Evolutionary conservation across 306 rosid species (phyloP), one percentile per base, ranked within the genome.

Genomic region (Vigna unguiculata): DNA sequence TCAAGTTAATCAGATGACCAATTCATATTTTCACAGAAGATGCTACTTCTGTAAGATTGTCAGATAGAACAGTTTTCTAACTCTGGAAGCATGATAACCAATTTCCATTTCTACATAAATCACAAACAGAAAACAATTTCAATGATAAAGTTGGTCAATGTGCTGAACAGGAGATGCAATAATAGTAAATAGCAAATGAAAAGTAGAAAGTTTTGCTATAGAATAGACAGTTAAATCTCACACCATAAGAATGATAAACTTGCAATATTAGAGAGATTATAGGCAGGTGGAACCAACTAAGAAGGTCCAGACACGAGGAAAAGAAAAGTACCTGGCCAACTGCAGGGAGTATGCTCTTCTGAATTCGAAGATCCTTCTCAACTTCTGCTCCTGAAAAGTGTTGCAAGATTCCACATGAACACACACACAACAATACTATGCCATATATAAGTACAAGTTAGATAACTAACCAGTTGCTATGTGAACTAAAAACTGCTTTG

Each of bases 341-440:
- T 8, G 93, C 96, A 72, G 91, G 87, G 53, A 89, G 85, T 68
- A 96, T 88, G 77, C 93, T 92, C 87, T 92, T 92, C 82, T 91
- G 97, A 77, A 96, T 78, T 78, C 96, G 89, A 80, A 88, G 85
- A 87, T 92, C 99, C 78, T 96, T 96, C 72, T 87, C 98, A 34
- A 91, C 87, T 84, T 91, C 98, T 34, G 83, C 87, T 71, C 96
- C 99, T 96, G 83, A 80, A 43, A 86, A 76, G 52, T 74, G 82
- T 72, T 57, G 81, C 75, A 22, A 64, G 78, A 68, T 59, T 49
- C 71, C 21, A 78, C 60, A 54, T 61, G 62, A 81, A 78, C 79
- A 79, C 69, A 60, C 22, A 49, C 68, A 62, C 46, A 67, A 36
- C 34, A 71, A 45, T 6, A 43, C 40, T 72, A 77, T 47, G 69